Percentiles rank a stretch among this genome's conserved stretches.
Evolutionary conservation across 345 rosid species (phyloP).

Genomic region (Reutealis trisperma): DNA sequence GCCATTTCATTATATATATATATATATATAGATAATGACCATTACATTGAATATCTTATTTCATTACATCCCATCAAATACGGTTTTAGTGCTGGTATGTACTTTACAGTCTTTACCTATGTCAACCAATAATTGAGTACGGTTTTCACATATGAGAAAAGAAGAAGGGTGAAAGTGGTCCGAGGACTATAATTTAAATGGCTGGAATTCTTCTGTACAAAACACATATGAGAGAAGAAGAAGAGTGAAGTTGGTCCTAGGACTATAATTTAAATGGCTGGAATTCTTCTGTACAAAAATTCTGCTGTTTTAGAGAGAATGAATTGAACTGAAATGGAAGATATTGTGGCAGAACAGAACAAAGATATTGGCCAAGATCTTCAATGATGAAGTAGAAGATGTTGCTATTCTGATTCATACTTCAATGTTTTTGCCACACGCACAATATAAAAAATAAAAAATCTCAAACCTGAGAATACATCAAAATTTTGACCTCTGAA

Average conservation of each 20-base stretch:
- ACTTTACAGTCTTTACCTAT: background rate
- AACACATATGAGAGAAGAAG: no score
- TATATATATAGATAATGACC: no score
- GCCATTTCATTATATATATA: no score
- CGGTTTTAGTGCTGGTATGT: background rate
- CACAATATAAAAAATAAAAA: background rate
- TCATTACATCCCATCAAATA: background rate
- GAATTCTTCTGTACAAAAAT: background rate
- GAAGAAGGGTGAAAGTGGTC: background rate
- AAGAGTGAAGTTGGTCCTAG: background rate
- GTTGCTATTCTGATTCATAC: background rate
- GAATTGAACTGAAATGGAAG: background rate
- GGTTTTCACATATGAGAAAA: background rate
- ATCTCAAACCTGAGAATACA: background rate
- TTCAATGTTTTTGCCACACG: background rate
- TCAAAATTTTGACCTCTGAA: background rate
- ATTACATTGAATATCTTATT: no score
- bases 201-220: background rate
- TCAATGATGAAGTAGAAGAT: conserved; percentile 1
- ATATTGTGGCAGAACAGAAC: background rate
- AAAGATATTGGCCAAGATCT: background rate
- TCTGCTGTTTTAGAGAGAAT: background rate
- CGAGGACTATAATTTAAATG: background rate
- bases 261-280: background rate
- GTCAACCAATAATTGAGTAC: background rate